Percentiles rank a stretch among this genome's conserved stretches.
phyloP scores from a whole-genome alignment of 225 moss, liverwort and hornwort genomes.

The Takakia lepidozioides region DNA sequence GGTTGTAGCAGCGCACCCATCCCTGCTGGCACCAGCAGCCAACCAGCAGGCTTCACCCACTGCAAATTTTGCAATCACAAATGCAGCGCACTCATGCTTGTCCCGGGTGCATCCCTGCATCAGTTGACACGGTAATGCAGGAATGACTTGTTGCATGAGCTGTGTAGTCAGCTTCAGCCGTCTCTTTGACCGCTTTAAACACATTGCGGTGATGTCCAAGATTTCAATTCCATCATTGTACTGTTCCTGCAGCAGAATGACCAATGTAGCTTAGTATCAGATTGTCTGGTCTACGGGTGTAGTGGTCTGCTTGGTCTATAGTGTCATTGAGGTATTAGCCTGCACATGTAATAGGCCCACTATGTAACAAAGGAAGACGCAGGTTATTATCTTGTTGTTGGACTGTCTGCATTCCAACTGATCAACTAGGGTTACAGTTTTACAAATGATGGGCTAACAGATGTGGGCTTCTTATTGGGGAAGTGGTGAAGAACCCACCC shows the following conservation, averaged over 20 bases:
- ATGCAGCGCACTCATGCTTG: conserved; percentile 72
- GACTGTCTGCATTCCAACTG: not conserved
- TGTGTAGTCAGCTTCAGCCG: conserved; percentile 83
- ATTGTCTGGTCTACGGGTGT: no score
- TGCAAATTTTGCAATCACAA: conserved; percentile 72
- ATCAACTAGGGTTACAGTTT: no score
- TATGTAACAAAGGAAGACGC: no score
- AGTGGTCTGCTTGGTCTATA: no score
- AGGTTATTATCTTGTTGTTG: no score
- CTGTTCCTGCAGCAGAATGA: conserved; percentile 33
- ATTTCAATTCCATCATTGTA: conserved; percentile 34
- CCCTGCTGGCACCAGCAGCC: conserved; percentile 64
- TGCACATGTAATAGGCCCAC: no score
- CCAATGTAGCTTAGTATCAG: no score
- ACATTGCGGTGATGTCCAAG: conserved; percentile 46
- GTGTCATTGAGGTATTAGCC: no score
- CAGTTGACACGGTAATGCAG: conserved; percentile 67
- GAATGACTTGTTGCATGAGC: conserved; percentile 91
- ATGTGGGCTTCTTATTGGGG: no score
- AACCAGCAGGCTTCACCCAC: conserved; percentile 87
- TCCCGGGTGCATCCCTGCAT: conserved; percentile 71
- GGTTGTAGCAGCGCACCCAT: conserved; percentile 38
- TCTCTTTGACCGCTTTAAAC: conserved; percentile 72
- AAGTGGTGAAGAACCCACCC: no score
- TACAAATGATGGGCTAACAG: no score